A percentile compares a stretch with the other conserved stretches of the same genome.
Conservation (phyloP, 306 rosid species). For the Potentilla sterilis region DNA sequence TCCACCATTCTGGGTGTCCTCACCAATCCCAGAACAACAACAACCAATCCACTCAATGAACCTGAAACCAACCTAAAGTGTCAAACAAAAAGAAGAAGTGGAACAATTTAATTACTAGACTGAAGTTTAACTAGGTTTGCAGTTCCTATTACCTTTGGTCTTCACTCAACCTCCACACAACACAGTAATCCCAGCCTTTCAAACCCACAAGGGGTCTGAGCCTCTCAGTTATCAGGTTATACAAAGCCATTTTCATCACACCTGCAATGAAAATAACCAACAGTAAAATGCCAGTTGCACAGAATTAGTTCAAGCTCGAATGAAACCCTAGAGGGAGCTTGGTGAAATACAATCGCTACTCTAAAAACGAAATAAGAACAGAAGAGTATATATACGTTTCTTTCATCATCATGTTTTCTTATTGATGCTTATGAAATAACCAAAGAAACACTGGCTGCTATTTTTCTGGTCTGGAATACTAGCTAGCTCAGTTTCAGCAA, state of each 20-base stretch:
- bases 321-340: not conserved
- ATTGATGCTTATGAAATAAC: not conserved
- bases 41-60: conserved; percentile 77
- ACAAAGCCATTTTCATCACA: conserved; percentile 51
- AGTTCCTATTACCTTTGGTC: conserved; percentile 59
- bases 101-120: not conserved
- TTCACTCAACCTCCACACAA: conserved; percentile 71
- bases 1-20: conserved; percentile 44
- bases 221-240: conserved; percentile 52
- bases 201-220: conserved; percentile 73
- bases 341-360: not conserved
- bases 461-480: not conserved
- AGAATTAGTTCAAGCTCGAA: not conserved
- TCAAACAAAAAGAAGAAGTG: conserved; percentile 9
- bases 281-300: not conserved
- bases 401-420: not conserved
- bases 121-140: not conserved
- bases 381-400: not conserved
- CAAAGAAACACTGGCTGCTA: not conserved
- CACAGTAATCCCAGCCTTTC: conserved; percentile 86
- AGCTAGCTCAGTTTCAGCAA: not conserved
- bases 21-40: conserved; percentile 81
- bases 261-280: conserved; percentile 36
- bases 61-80: conserved; percentile 38
- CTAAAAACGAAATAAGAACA: not conserved